These are phyloP conservation scores for Torulaspora quercuum DNA, from an alignment of 805 yeast species.

Conservation along the genomic window DNA sequence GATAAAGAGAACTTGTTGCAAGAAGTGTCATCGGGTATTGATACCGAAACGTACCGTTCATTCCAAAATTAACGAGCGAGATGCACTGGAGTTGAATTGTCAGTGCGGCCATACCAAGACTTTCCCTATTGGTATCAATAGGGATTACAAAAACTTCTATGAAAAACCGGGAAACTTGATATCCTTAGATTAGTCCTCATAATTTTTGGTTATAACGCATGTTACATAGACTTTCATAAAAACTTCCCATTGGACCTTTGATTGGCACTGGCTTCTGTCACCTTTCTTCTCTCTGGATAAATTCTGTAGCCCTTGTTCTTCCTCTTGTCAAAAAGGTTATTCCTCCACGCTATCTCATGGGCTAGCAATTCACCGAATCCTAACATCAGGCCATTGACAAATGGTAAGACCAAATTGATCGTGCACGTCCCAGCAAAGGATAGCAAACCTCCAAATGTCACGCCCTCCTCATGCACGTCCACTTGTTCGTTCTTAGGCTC, in stretches of 20 bases:
- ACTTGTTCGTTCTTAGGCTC: conserved; percentile 5
- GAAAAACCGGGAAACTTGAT: conserved; percentile 24
- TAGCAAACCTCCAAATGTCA: conserved; percentile 7
- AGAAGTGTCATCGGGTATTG: conserved; percentile 53
- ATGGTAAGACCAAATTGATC: conserved; percentile 78
- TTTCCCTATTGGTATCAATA: conserved; percentile 60
- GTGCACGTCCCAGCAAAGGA: conserved; percentile 44
- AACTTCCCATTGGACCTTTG: too few relatives aligned
- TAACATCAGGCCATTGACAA: conserved; percentile 89
- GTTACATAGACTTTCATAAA: too few relatives aligned
- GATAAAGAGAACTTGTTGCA: conserved; percentile 67
- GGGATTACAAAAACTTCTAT: conserved; percentile 39
- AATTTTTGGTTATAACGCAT: too few relatives aligned
- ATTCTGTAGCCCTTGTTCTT: conserved; percentile 42
- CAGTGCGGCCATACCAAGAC: conserved; percentile 51
- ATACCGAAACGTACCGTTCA: conserved; percentile 41
- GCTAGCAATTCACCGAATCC: conserved; percentile 96
- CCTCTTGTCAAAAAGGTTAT: conserved; percentile 68
- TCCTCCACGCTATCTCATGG: conserved; percentile 81
- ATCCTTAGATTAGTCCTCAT: conserved; percentile 8
- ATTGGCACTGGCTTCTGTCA: conserved; percentile 3
- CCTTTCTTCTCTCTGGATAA: conserved; percentile 28
- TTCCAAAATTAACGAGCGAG: too few relatives aligned
- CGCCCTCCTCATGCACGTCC: conserved; percentile 4
- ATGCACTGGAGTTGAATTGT: conserved; percentile 50